These are phyloP conservation scores for Ophiostoma ips DNA, from an alignment of 2,329 filamentous ascomycete species.

Conservation along the genomic window DNA sequence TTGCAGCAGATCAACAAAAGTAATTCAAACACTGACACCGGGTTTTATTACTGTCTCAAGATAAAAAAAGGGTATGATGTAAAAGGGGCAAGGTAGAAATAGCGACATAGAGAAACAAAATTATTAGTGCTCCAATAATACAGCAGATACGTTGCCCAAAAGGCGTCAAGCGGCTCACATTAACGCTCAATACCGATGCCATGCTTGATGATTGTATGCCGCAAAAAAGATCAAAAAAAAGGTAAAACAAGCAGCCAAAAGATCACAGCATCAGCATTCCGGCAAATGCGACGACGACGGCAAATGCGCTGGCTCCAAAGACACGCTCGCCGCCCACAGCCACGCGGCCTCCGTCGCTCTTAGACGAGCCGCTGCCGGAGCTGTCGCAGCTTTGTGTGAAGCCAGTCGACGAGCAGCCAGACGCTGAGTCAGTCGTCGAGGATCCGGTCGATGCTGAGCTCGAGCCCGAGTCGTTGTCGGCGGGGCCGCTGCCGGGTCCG, in stretches of 20 bases:
- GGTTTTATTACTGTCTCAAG: too few relatives aligned
- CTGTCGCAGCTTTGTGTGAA: conserved; percentile 29
- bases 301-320: conserved; percentile 24
- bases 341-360: conserved; percentile 17
- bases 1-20: too few relatives aligned
- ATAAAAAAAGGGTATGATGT: neutral
- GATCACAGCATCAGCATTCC: conserved; percentile 14
- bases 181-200: too few relatives aligned
- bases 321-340: conserved; percentile 15
- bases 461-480: neutral
- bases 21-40: too few relatives aligned
- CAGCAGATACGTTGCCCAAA: neutral
- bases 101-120: neutral
- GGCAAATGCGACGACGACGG: conserved; percentile 16
- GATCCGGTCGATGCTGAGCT: conserved; percentile 20
- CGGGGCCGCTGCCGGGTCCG: conserved; percentile 16
- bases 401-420: conserved; percentile 23
- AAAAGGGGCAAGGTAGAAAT: neutral
- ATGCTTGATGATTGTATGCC: neutral
- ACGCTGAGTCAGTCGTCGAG: conserved; percentile 12
- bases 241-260: neutral
- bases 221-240: neutral
- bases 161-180: neutral
- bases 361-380: conserved; percentile 17
- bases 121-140: neutral